Evolutionary conservation across 139 green algal genomes (phyloP), one percentile per base, ranked within the genome.

Genomic region (Picocystis salinarum): DNA sequence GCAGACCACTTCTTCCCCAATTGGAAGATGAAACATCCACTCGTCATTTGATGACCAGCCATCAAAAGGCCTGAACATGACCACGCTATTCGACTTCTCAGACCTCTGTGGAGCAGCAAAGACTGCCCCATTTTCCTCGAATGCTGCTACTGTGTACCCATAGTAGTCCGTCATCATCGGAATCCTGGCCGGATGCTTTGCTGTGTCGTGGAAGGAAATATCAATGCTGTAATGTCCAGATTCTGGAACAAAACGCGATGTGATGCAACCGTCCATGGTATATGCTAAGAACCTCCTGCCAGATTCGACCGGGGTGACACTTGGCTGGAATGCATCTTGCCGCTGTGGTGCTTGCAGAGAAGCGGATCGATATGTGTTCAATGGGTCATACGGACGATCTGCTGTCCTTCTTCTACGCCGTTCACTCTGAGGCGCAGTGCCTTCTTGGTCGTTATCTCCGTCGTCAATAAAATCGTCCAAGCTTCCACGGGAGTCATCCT

Each of bases 131-230:
- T 63, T 60, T 36, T 59, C 50, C 2, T 71, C 58, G n/a, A 93
- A 58, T 1, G 62, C 51, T 1, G 59, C 82, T 39, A 80, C 34
- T 0, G 48, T 66, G 59, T 91, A 85, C 11, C 70, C 71, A 33
- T 67, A 85, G 45, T 76, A 83, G 60, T 93, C 82, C 12, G 56
- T 84, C 15, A 93, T 42, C 12, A 70, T 53, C 1, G 82, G 83
- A 23, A 91, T 54, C n/a, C 77, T 57, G 18, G 51, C 33, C 5
- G 65, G 58, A 23, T 50, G 30, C 13, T 46, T 42, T 24, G 40
- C 34, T 3, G 64, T 75, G 72, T 93, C 80, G 52, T 92, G 82
- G 48, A 93, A 88, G 2, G 53, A 17, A 2, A 88, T 67, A 71
- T 91, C 56, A 0, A 48, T 6, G n/a, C 22, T 10, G 19, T 29